Conservation (phyloP, 176 grass and related monocot genomes). For the Zizania latifolia region DNA sequence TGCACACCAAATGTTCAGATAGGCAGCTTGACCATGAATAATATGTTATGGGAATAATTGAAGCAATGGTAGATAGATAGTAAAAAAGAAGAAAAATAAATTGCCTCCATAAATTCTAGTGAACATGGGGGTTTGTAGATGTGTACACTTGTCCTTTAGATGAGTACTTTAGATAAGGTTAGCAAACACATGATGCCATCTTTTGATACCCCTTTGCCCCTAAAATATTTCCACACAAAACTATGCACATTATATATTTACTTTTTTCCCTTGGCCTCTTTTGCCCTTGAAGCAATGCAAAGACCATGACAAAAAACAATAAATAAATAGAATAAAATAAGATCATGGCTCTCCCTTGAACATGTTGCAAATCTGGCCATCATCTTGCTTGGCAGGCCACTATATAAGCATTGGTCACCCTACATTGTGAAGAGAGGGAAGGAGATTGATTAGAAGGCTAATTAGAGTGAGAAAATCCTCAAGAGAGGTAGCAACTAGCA, state of each 20-base stretch:
- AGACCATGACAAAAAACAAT: not conserved
- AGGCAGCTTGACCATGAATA: slow-evolving; percentile 37
- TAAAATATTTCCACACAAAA: slow-evolving; percentile 34
- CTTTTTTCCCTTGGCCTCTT: too few relatives aligned
- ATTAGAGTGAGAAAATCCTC: slow-evolving; percentile 5
- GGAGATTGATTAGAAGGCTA: not conserved
- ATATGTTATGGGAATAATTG: slow-evolving; percentile 34
- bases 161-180: slow-evolving; percentile 46
- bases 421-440: slow-evolving; percentile 2
- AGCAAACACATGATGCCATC: slow-evolving; percentile 37
- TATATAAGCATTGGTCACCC: slow-evolving; percentile 45
- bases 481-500: not conserved
- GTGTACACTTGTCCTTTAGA: slow-evolving; percentile 41
- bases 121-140: slow-evolving; percentile 35
- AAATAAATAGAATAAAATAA: not conserved
- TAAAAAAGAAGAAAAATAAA: not conserved
- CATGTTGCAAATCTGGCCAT: slow-evolving; percentile 28
- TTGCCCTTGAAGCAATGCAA: slow-evolving; percentile 38
- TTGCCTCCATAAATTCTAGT: slow-evolving; percentile 8
- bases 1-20: slow-evolving; percentile 46
- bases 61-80: not conserved
- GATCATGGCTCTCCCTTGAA: slow-evolving; percentile 21
- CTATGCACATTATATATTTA: not conserved
- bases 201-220: slow-evolving; percentile 35
- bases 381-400: too few relatives aligned